phyloP scores from a whole-genome alignment of 2,329 filamentous ascomycete species.

The Verticillium nonalfalfae region DNA sequence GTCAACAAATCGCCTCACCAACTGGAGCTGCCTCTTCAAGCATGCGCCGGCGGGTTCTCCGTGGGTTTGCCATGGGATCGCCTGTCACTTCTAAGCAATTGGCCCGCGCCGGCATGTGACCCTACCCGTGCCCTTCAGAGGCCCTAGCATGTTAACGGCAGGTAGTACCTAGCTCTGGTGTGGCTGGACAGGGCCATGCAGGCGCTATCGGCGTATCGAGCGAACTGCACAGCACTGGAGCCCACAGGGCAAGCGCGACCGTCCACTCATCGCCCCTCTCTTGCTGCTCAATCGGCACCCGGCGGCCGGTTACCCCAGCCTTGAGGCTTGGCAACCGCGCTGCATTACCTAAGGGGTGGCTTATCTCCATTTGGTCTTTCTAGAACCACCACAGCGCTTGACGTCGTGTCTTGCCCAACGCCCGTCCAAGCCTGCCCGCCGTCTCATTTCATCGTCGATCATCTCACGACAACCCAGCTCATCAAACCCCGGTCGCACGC shows the following conservation, averaged over 20 bases:
- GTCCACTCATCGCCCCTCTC: not conserved
- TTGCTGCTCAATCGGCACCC: not conserved
- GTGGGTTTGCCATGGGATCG: not conserved
- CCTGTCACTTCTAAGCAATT: not conserved
- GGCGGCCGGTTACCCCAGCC: not conserved
- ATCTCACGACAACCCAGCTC: not conserved
- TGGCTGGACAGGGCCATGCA: not conserved
- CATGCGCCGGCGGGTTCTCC: not conserved
- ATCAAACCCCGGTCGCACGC: not conserved
- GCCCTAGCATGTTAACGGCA: not conserved
- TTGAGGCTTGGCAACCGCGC: not conserved
- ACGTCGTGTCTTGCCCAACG: not conserved
- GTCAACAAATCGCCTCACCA: not conserved
- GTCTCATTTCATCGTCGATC: not conserved
- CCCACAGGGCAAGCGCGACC: not conserved
- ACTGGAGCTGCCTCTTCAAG: conserved; percentile 2
- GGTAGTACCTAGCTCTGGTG: not conserved
- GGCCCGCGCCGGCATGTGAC: not conserved
- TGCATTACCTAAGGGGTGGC: not conserved
- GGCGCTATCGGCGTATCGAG: not conserved
- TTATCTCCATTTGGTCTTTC: not conserved
- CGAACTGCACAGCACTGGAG: not conserved
- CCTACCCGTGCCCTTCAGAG: not conserved
- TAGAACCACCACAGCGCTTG: not conserved
- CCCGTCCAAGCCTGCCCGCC: not conserved